phyloP scores from a whole-genome alignment of 169 alveolate genomes.

The Eimeria brunetti region DNA sequence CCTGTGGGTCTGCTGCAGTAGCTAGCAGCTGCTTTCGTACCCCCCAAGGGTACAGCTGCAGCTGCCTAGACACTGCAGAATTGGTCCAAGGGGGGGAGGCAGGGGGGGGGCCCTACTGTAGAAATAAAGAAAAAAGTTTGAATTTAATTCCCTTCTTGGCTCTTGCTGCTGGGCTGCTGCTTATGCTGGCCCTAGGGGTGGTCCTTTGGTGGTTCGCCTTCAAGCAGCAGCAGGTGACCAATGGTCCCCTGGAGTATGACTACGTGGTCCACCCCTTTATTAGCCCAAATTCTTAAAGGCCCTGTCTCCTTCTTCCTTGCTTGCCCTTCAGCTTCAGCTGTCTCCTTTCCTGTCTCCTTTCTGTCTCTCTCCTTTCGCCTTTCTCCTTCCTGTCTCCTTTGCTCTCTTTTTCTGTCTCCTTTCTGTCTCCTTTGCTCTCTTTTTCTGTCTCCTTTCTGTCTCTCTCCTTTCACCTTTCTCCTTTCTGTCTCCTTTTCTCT shows the following conservation, averaged over 20 bases:
- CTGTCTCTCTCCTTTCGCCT: background rate
- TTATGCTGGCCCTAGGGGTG: background rate
- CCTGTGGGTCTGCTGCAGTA: conserved; percentile 3
- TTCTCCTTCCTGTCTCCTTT: no score
- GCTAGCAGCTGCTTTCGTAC: background rate
- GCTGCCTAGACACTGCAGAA: conserved; percentile 11
- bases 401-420: no score
- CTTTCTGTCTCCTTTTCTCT: no score
- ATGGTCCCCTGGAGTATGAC: background rate
- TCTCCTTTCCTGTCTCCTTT: background rate
- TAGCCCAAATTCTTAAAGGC: no score
- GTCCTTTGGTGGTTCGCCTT: conserved; percentile 17
- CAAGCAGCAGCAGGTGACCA: background rate
- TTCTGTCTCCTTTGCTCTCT: no score
- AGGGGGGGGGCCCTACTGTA: conserved; percentile 13
- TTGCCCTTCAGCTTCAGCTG: background rate
- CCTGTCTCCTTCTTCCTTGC: no score
- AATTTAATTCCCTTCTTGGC: background rate
- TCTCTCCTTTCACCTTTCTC: no score
- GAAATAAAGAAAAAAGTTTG: no score
- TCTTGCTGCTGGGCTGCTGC: background rate
- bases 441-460: no score
- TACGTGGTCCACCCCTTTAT: background rate
- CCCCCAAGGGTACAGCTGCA: background rate
- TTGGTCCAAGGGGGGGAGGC: background rate